Percentiles rank a stretch among this genome's conserved stretches.
Conservation (phyloP, 306 rosid species). For the Quillaja saponaria region DNA sequence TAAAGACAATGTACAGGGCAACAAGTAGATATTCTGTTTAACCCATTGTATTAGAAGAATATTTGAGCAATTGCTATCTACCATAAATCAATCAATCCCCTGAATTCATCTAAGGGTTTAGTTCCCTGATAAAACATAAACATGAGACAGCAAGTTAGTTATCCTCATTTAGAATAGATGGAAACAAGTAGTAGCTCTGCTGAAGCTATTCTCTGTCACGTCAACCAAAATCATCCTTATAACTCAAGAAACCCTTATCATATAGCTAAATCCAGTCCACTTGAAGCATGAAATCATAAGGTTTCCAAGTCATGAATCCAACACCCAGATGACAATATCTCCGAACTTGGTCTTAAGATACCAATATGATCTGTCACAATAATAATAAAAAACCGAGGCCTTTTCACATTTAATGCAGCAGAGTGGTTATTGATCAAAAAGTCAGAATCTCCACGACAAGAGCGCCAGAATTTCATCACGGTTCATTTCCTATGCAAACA, state of each 20-base stretch:
- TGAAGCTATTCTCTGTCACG: slow-evolving; percentile 26
- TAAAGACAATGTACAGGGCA: slow-evolving; percentile 64
- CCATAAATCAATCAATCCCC: slow-evolving; percentile 33
- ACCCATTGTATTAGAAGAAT: slow-evolving; percentile 27
- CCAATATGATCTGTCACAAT: slow-evolving; percentile 29
- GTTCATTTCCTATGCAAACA: slow-evolving; percentile 27
- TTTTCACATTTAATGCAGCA: slow-evolving; percentile 29
- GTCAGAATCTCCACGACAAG: slow-evolving; percentile 30
- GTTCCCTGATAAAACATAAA: slow-evolving; percentile 30
- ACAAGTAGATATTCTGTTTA: slow-evolving; percentile 41
- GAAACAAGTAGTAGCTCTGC: slow-evolving; percentile 2
- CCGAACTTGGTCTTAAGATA: slow-evolving; percentile 23
- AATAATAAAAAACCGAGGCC: slow-evolving; percentile 32
- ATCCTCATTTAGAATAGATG: slow-evolving; percentile 35
- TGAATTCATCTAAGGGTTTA: slow-evolving; percentile 23
- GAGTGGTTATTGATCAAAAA: slow-evolving; percentile 29
- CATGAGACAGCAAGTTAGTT: slow-evolving; percentile 21
- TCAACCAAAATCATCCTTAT: slow-evolving; percentile 17
- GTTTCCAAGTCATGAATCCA: slow-evolving; percentile 29
- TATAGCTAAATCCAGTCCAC: slow-evolving; percentile 24
- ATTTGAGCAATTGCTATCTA: slow-evolving; percentile 38
- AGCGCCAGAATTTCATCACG: slow-evolving; percentile 30
- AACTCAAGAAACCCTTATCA: slow-evolving; percentile 19
- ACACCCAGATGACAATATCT: slow-evolving; percentile 22
- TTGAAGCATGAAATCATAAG: slow-evolving; percentile 26